Percentiles rank a stretch among this genome's conserved stretches.
Evolutionary conservation across 75 land plant genomes (phyloP).

Genomic region (Larix kaempferi): DNA sequence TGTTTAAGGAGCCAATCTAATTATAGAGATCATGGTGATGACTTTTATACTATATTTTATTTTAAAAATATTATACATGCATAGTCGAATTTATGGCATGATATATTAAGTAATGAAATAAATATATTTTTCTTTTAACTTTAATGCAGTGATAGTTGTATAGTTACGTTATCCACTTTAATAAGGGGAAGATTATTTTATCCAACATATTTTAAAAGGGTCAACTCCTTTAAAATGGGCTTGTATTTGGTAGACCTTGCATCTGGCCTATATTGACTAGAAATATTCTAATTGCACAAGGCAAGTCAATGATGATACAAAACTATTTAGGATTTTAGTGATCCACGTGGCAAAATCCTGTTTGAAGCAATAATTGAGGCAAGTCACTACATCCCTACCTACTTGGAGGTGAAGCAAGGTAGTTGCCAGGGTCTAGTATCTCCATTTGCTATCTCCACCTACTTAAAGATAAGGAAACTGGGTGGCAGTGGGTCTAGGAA

Average conservation of each 20-base stretch:
- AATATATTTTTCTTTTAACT: no score
- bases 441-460: neutral
- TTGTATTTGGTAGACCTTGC: neutral
- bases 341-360: neutral
- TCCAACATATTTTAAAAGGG: no score
- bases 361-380: neutral
- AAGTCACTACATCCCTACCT: neutral
- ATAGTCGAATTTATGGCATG: neutral
- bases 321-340: neutral
- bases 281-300: neutral
- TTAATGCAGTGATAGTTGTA: no score
- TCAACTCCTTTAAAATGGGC: no score
- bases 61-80: no score
- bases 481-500: neutral
- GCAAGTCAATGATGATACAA: constrained; percentile 2
- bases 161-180: no score
- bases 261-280: neutral
- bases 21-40: no score
- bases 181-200: no score
- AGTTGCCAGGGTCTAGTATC: neutral
- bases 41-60: no score
- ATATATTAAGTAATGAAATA: neutral
- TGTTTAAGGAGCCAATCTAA: no score
- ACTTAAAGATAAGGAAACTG: neutral
- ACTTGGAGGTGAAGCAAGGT: neutral